These are phyloP conservation scores for Macroventuria anomochaeta DNA, from an alignment of 2,329 filamentous ascomycete genomes.

Conservation along the genomic window DNA sequence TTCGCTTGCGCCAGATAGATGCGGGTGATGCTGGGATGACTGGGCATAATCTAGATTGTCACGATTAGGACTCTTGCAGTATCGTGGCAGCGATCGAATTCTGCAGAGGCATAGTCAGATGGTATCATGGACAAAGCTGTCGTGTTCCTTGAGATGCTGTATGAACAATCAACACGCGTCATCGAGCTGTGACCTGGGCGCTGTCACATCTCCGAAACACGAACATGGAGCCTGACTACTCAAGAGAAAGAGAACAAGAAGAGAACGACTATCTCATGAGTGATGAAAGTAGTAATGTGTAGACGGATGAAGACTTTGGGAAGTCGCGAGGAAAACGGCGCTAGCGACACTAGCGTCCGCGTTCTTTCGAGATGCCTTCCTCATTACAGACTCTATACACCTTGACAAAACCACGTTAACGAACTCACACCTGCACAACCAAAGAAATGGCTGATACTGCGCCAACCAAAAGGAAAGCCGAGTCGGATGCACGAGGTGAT, in stretches of 20 bases:
- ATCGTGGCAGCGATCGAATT: not conserved
- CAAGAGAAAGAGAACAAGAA: too few relatives aligned
- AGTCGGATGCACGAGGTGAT: constrained; percentile 30
- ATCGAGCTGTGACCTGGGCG: too few relatives aligned
- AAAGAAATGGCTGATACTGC: constrained; percentile 25
- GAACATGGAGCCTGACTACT: too few relatives aligned
- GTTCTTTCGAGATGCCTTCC: not conserved
- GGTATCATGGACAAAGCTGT: not conserved
- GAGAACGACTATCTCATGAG: too few relatives aligned
- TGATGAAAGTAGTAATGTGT: too few relatives aligned
- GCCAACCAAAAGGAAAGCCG: constrained; percentile 49
- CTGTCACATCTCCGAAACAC: too few relatives aligned
- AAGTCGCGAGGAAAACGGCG: not conserved
- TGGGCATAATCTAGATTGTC: not conserved
- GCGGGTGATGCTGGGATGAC: not conserved
- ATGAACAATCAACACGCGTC: too few relatives aligned
- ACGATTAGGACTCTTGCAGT: not conserved
- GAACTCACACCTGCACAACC: not conserved
- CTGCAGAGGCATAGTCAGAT: not conserved
- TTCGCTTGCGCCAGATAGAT: not conserved
- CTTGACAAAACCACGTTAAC: not conserved
- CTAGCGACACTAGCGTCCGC: constrained; percentile 5
- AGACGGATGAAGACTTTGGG: too few relatives aligned
- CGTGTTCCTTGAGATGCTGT: not conserved
- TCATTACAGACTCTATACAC: not conserved